These are phyloP conservation scores for Asterionellopsis glacialis DNA, from an alignment of 108 stramenopile genomes.

Conservation along the genomic window DNA sequence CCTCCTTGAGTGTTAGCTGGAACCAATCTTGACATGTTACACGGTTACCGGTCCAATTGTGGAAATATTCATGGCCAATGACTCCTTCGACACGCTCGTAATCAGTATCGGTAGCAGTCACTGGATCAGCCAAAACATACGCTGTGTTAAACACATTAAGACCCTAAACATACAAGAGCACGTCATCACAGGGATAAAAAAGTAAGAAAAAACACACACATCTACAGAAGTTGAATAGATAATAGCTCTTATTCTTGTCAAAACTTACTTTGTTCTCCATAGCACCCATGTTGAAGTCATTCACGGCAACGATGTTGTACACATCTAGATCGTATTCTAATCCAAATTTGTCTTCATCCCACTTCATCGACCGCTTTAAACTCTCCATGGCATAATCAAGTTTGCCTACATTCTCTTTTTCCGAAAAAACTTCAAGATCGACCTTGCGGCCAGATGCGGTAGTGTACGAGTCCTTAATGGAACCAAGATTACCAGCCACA, in stretches of 20 bases:
- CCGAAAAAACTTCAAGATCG: constrained; percentile 71
- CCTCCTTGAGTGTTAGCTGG: constrained; percentile 97
- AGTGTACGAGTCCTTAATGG: constrained; percentile 69
- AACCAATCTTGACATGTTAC: constrained; percentile 99
- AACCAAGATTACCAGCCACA: constrained; percentile 88
- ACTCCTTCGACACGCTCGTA: constrained; percentile 90
- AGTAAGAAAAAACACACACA: too few species aligned
- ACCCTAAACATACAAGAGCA: too few species aligned
- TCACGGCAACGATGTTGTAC: constrained; percentile 93
- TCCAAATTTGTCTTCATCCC: constrained; percentile 95
- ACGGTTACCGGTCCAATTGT: constrained; percentile 91
- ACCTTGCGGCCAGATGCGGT: constrained; percentile 71
- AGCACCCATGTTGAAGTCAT: constrained; percentile 92
- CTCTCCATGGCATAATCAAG: constrained; percentile 85
- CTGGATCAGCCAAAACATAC: constrained; percentile 88
- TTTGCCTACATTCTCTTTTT: constrained; percentile 81
- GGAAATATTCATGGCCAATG: constrained; percentile 97
- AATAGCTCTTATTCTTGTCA: too few species aligned
- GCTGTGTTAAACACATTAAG: constrained; percentile 96
- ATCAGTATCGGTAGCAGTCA: constrained; percentile 89
- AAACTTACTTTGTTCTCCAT: constrained; percentile 99
- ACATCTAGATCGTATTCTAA: constrained; percentile 94
- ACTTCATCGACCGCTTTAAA: constrained; percentile 88
- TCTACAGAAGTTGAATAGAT: too few species aligned
- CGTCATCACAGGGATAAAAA: too few species aligned